phyloP scores from a whole-genome alignment of 129 eudicot genomes.

The Apium graveolens region DNA sequence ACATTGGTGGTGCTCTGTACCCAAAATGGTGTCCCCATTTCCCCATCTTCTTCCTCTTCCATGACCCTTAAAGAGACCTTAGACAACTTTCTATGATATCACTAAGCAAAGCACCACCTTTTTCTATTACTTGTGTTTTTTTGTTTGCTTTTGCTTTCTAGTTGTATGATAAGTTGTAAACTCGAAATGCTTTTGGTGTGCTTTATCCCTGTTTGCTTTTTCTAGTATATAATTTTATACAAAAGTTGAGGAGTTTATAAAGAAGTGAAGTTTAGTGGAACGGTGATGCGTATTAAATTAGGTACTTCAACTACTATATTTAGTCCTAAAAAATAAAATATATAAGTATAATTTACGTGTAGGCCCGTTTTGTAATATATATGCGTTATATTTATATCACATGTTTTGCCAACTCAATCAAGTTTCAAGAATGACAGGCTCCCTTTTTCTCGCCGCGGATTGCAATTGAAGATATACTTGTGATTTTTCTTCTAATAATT shows the following conservation, averaged over 20 bases:
- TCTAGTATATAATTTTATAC: not conserved
- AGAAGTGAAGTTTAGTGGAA: conserved; percentile 2
- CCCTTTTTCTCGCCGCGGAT: not conserved
- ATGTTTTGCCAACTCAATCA: not conserved
- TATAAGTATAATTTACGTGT: not conserved
- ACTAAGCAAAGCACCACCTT: not conserved
- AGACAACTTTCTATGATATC: not conserved
- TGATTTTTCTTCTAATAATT: no score
- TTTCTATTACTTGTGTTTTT: not conserved
- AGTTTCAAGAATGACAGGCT: not conserved
- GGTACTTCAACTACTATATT: not conserved
- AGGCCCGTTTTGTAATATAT: not conserved
- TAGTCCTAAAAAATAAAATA: no score
- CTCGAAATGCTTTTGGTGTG: not conserved
- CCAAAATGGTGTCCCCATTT: conserved; percentile 68
- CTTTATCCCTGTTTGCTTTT: not conserved
- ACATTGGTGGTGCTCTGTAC: conserved; percentile 49
- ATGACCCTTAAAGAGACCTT: conserved; percentile 13
- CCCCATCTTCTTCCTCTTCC: conserved; percentile 62
- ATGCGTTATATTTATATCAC: not conserved
- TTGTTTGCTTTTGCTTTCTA: not conserved
- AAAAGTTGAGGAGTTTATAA: not conserved
- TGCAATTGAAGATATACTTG: not conserved
- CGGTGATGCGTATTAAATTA: not conserved
- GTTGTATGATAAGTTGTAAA: not conserved